These are phyloP conservation scores for Sanghuangporus weigelae DNA, from an alignment of 1,284 basidiomycete species.

Conservation along the genomic window DNA sequence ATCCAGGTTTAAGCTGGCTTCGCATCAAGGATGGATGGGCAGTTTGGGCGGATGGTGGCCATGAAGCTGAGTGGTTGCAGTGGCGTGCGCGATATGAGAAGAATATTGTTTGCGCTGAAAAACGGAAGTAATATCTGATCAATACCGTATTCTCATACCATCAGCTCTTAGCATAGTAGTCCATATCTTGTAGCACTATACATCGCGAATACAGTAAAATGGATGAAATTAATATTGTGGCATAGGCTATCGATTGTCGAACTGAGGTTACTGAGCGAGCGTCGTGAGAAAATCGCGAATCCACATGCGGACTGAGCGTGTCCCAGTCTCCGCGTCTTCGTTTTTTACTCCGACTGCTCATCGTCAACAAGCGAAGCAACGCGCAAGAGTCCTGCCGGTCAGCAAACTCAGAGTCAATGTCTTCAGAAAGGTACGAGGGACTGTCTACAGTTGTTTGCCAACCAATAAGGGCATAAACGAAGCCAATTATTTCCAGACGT, in stretches of 20 bases:
- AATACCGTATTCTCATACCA: background rate
- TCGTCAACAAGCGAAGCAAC: background rate
- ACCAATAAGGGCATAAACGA: background rate
- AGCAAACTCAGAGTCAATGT: background rate
- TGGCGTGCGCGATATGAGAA: constrained; percentile 51
- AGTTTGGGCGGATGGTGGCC: constrained; percentile 68
- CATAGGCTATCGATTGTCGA: too few relatives aligned
- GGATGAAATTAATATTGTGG: too few relatives aligned
- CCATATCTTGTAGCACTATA: too few relatives aligned
- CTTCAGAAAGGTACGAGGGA: constrained; percentile 5
- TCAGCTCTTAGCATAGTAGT: too few relatives aligned
- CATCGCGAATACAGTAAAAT: too few relatives aligned
- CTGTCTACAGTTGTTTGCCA: background rate
- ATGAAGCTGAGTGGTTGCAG: constrained; percentile 55
- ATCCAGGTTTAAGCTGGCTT: constrained; percentile 60
- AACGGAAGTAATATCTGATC: background rate
- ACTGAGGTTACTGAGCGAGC: too few relatives aligned
- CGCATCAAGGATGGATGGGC: constrained; percentile 78
- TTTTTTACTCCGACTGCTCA: background rate
- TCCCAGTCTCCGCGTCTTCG: background rate
- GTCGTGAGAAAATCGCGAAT: background rate
- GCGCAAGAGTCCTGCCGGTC: background rate
- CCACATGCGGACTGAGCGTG: background rate
- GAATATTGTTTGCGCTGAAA: background rate
- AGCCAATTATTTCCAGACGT: background rate